Percentiles rank a stretch among this genome's conserved stretches.
phyloP scores from a whole-genome alignment of 306 rosid species.

The Dryas alaskensis region DNA sequence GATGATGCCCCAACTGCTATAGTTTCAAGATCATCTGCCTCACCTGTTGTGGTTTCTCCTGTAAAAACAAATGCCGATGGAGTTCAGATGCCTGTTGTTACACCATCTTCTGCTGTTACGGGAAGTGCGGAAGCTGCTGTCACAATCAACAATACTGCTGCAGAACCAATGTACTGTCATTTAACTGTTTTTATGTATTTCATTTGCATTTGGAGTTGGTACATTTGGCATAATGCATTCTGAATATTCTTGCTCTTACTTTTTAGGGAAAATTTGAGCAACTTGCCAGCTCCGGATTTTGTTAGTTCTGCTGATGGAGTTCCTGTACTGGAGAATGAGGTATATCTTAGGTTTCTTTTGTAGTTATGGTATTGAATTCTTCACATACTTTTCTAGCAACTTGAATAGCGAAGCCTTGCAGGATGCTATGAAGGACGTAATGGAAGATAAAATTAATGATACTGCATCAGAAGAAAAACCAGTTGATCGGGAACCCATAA shows the following conservation, averaged over 20 bases:
- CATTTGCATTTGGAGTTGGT: conserved; percentile 1
- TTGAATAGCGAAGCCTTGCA: conserved; percentile 36
- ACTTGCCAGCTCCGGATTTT: conserved; percentile 40
- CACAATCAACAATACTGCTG: conserved; percentile 28
- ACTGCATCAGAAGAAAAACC: conserved; percentile 53
- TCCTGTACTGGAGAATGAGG: conserved; percentile 53
- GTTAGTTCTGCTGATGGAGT: conserved; percentile 48
- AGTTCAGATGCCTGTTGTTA: conserved; percentile 40
- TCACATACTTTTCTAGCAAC: conserved; percentile 28
- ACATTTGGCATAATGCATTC: not conserved
- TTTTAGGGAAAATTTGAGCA: conserved; percentile 49
- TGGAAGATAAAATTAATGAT: conserved; percentile 49
- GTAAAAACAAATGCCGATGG: conserved; percentile 41
- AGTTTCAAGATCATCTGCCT: conserved; percentile 47
- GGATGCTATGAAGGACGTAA: conserved; percentile 52
- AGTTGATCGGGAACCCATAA: conserved; percentile 63
- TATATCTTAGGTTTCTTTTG: conserved; percentile 26
- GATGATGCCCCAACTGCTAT: conserved; percentile 39
- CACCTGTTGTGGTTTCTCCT: conserved; percentile 48
- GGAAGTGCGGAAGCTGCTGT: conserved; percentile 44
- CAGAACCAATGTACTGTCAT: conserved; percentile 54
- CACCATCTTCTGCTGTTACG: conserved; percentile 35
- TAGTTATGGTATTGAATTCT: conserved; percentile 24
- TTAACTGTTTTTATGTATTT: conserved; percentile 20
- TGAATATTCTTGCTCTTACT: conserved; percentile 22